These are phyloP conservation scores for Diaporthe citrichinensis DNA, from an alignment of 2,329 filamentous ascomycete species.

Conservation along the genomic window DNA sequence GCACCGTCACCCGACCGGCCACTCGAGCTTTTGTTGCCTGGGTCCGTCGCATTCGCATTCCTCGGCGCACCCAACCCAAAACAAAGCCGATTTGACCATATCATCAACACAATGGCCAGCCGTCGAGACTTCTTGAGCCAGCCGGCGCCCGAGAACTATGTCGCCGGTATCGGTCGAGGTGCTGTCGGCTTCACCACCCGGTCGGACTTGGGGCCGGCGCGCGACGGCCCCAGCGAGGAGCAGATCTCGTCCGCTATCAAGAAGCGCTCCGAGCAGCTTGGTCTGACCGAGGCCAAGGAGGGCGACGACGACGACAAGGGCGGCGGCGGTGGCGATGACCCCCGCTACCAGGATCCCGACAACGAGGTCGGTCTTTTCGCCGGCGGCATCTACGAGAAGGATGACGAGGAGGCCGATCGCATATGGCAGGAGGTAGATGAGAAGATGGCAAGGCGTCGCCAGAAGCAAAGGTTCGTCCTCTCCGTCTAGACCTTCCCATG, in stretches of 20 bases:
- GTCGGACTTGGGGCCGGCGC: constrained; percentile 93
- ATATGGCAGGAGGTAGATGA: constrained; percentile 98
- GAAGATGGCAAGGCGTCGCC: constrained; percentile 93
- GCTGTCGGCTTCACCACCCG: constrained; percentile 98
- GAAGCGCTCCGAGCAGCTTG: constrained; percentile 90
- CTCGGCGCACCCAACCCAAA: background rate
- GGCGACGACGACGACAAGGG: constrained; percentile 80
- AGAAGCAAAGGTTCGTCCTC: constrained; percentile 83
- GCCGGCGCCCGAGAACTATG: constrained; percentile 87
- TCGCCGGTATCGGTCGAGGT: constrained; percentile 96
- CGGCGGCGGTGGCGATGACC: constrained; percentile 59
- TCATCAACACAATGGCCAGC: constrained; percentile 59
- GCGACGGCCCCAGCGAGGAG: constrained; percentile 95
- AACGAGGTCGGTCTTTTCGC: constrained; percentile 97
- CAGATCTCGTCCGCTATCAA: constrained; percentile 98
- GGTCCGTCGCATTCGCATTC: constrained; percentile 2
- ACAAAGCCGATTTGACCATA: constrained; percentile 15
- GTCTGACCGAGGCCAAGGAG: constrained; percentile 65
- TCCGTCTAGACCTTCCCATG: constrained; percentile 50
- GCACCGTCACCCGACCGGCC: background rate
- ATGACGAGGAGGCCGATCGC: constrained; percentile 96
- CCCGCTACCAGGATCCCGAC: constrained; percentile 94
- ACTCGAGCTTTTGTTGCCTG: constrained; percentile 20
- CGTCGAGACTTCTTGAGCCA: constrained; percentile 91
- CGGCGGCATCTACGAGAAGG: constrained; percentile 94